phyloP scores from a whole-genome alignment of 2,329 filamentous ascomycete genomes.

The Ophiostoma australiae region DNA sequence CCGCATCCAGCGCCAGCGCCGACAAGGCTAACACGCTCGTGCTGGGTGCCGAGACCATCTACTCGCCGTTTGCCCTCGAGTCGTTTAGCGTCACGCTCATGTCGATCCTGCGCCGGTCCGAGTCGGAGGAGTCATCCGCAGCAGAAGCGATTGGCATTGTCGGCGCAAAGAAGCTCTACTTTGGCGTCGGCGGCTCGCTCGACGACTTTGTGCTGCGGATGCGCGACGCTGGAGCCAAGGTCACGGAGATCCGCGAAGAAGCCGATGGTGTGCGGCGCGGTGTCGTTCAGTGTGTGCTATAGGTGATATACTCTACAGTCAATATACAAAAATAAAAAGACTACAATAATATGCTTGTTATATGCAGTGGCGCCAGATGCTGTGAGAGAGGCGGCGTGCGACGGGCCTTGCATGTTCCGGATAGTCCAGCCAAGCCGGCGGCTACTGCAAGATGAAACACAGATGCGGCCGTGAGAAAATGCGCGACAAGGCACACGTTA shows the following conservation, averaged over 20 bases:
- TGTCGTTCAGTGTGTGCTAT: slow-evolving; percentile 47
- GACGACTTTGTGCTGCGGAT: slow-evolving; percentile 63
- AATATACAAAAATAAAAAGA: neutral
- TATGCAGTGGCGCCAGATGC: neutral
- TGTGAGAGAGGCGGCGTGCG: neutral
- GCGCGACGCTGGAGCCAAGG: slow-evolving; percentile 43
- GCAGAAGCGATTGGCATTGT: slow-evolving; percentile 58
- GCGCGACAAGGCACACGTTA: neutral
- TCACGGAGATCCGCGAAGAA: slow-evolving; percentile 54
- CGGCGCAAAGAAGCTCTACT: slow-evolving; percentile 75
- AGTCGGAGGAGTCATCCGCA: slow-evolving; percentile 26
- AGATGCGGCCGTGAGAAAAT: slow-evolving; percentile 1
- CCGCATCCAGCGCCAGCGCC: slow-evolving; percentile 15
- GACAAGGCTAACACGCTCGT: slow-evolving; percentile 44
- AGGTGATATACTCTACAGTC: neutral
- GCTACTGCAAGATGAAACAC: neutral
- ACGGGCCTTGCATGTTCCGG: neutral
- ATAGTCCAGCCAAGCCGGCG: neutral
- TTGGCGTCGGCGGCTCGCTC: slow-evolving; percentile 76
- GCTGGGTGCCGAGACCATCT: slow-evolving; percentile 77
- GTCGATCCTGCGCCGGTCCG: slow-evolving; percentile 45
- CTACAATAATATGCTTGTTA: neutral
- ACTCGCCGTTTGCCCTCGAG: slow-evolving; percentile 65
- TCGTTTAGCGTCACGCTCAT: slow-evolving; percentile 66
- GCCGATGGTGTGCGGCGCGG: slow-evolving; percentile 57